Percentiles rank a stretch among this genome's conserved stretches.
Evolutionary conservation across 768 basidiomycete genomes (phyloP).

Genomic region (Cantharellus cinnabarinus): DNA sequence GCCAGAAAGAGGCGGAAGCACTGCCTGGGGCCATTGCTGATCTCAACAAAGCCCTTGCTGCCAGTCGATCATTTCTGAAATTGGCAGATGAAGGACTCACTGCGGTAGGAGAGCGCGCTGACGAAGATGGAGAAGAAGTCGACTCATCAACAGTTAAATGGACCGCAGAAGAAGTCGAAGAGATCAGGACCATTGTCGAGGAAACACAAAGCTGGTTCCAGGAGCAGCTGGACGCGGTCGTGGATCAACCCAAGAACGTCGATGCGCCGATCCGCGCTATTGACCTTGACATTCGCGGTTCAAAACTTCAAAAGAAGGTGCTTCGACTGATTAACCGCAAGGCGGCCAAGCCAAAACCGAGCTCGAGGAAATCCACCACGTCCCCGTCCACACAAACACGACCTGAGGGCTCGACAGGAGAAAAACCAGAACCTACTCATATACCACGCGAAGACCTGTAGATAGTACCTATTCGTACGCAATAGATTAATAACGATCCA

Average conservation of each 20-base stretch:
- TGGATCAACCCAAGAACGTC: constrained; percentile 45
- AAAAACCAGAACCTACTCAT: neutral
- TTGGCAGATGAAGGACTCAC: constrained; percentile 33
- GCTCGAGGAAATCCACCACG: neutral
- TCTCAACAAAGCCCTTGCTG: constrained; percentile 49
- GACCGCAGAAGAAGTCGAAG: constrained; percentile 70
- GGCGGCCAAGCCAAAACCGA: constrained; percentile 2
- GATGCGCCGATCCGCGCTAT: constrained; percentile 71
- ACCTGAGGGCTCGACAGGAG: neutral
- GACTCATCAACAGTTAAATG: constrained; percentile 42
- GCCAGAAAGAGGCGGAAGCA: constrained; percentile 74
- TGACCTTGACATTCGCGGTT: constrained; percentile 72
- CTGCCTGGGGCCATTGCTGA: constrained; percentile 74
- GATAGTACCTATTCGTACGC: neutral
- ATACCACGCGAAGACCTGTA: neutral
- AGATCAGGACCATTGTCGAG: constrained; percentile 51
- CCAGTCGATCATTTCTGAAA: constrained; percentile 46
- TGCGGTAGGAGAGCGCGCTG: neutral
- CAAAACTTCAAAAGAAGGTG: constrained; percentile 51
- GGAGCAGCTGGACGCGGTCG: constrained; percentile 67
- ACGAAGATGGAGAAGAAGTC: constrained; percentile 33
- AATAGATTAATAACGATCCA: neutral
- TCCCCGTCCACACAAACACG: neutral
- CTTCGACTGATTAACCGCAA: constrained; percentile 11
- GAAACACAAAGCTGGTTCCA: constrained; percentile 74